Evolutionary conservation across 2,329 filamentous ascomycete species (phyloP).

Genomic region (Cercospora brassicicola): DNA sequence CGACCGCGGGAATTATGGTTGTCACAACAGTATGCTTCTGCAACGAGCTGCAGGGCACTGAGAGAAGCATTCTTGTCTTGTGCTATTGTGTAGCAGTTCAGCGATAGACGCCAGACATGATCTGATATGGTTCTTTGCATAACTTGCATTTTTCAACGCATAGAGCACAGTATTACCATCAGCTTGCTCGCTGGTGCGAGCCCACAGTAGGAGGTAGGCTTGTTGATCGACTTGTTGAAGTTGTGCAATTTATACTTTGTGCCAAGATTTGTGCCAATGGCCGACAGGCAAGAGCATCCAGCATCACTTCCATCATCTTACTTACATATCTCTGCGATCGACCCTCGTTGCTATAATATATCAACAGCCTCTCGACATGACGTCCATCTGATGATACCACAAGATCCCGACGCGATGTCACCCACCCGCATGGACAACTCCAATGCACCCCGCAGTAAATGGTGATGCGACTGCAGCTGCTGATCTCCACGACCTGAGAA

Average conservation of each 20-base stretch:
- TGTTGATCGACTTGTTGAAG: not conserved
- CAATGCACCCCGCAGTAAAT: not conserved
- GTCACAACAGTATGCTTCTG: not conserved
- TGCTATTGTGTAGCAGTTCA: constrained; percentile 1
- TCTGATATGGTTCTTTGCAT: not conserved
- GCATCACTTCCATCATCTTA: not conserved
- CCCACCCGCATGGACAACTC: not conserved
- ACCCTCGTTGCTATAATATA: not conserved
- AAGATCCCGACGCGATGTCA: not conserved
- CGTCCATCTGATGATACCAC: not conserved
- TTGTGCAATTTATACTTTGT: not conserved
- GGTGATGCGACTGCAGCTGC: not conserved
- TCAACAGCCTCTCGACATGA: not conserved
- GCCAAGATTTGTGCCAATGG: not conserved
- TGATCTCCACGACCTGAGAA: not conserved
- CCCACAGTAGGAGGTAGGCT: too few species aligned
- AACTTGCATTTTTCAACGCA: not conserved
- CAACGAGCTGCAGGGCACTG: not conserved
- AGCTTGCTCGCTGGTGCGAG: not conserved
- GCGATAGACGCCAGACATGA: constrained; percentile 1
- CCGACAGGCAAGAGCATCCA: not conserved
- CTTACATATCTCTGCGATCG: not conserved
- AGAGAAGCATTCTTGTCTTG: not conserved
- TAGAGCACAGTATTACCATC: not conserved
- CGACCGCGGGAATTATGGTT: not conserved